These are phyloP conservation scores for Magnolia sinica DNA, from an alignment of 164 flowering plant species.

Conservation along the genomic window DNA sequence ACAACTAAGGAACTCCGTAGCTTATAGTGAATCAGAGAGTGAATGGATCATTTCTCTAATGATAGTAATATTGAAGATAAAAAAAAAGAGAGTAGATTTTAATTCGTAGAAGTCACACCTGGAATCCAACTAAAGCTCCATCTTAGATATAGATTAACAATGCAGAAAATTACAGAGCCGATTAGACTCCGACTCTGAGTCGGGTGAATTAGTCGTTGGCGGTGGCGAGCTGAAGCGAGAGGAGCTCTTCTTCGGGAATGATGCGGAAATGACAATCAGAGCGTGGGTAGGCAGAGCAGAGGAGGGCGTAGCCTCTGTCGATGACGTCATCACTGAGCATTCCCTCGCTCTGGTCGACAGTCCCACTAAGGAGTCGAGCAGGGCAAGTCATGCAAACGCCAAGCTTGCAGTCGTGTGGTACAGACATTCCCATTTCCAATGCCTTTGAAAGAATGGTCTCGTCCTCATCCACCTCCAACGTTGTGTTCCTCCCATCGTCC, in stretches of 20 bases:
- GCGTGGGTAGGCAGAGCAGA: constrained; percentile 74
- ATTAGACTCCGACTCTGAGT: too few relatives aligned
- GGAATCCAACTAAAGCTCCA: too few relatives aligned
- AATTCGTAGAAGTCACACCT: too few relatives aligned
- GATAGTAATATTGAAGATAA: too few relatives aligned
- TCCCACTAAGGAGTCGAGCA: constrained; percentile 65
- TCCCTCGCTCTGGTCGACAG: constrained; percentile 90
- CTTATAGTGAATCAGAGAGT: too few relatives aligned
- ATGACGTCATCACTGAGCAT: constrained; percentile 97
- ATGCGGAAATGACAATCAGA: constrained; percentile 69
- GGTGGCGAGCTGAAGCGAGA: constrained; percentile 83
- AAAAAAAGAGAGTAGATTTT: too few relatives aligned
- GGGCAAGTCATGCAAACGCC: constrained; percentile 99
- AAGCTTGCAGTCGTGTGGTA: constrained; percentile 95
- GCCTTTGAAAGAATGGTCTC: constrained; percentile 83
- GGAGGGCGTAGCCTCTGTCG: constrained; percentile 63
- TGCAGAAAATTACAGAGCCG: too few relatives aligned
- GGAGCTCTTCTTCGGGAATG: constrained; percentile 90
- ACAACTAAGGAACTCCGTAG: too few relatives aligned
- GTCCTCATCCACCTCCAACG: constrained; percentile 76
- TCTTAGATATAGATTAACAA: too few relatives aligned
- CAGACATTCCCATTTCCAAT: constrained; percentile 59
- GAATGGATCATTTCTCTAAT: too few relatives aligned
- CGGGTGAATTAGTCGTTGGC: constrained; percentile 56
- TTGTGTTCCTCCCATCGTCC: constrained; percentile 43